A percentile compares a stretch with the other conserved stretches of the same genome.
phyloP scores from a whole-genome alignment of 2,329 filamentous ascomycete species.

The Neonectria punicea region DNA sequence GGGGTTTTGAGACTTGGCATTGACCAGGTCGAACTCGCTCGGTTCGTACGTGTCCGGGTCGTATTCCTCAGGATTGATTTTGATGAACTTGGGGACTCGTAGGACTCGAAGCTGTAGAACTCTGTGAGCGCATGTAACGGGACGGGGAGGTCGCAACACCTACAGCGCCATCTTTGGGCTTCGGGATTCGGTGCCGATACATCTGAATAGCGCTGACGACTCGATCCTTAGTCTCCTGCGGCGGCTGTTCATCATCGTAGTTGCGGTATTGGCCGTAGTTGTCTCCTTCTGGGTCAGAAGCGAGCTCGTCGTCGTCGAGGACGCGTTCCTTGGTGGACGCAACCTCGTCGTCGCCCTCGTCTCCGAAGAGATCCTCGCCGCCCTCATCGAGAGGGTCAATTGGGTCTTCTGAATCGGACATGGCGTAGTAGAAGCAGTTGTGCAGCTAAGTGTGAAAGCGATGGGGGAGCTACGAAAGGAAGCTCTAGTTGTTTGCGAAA shows the following conservation, averaged over 20 bases:
- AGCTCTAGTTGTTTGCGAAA: constrained; percentile 25
- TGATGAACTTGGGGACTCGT: constrained; percentile 78
- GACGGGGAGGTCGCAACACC: constrained; percentile 37
- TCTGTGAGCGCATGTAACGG: constrained; percentile 6
- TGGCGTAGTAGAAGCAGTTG: constrained; percentile 38
- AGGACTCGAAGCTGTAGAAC: constrained; percentile 70
- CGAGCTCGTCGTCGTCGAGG: constrained; percentile 70
- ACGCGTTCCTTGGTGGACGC: constrained; percentile 70
- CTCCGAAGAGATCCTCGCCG: constrained; percentile 72
- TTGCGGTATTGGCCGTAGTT: constrained; percentile 54
- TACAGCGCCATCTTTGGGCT: constrained; percentile 77
- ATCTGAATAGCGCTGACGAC: constrained; percentile 72
- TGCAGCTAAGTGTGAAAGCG: constrained; percentile 10
- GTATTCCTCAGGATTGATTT: constrained; percentile 75
- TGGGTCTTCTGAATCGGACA: constrained; percentile 68
- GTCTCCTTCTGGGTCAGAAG: constrained; percentile 61
- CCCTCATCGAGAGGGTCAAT: constrained; percentile 64
- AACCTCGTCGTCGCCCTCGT: constrained; percentile 67
- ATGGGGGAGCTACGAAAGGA: neutral
- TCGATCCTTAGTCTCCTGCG: constrained; percentile 62
- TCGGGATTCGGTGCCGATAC: constrained; percentile 76
- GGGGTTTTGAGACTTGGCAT: constrained; percentile 64
- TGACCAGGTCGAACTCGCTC: constrained; percentile 63
- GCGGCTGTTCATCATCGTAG: constrained; percentile 57
- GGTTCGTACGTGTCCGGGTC: constrained; percentile 73